Evolutionary conservation across 2,329 filamentous ascomycete species (phyloP).

Genomic region (Sphaerulina musiva): DNA sequence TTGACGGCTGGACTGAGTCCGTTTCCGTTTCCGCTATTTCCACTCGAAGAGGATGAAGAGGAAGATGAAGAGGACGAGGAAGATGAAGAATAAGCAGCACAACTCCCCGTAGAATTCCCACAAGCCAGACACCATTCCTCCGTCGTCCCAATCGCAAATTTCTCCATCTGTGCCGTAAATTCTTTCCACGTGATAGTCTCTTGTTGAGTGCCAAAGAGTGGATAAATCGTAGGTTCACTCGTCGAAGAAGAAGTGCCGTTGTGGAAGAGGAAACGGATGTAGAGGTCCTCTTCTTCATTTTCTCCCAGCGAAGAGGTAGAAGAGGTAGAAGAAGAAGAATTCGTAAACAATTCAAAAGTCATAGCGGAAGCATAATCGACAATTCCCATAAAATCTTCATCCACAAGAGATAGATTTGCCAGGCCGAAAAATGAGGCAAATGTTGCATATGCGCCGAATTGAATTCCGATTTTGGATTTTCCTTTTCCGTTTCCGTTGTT

Average conservation of each 20-base stretch:
- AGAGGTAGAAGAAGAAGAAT: conserved; percentile 33
- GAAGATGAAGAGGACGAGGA: conserved; percentile 1
- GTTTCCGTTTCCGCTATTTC: conserved; percentile 28
- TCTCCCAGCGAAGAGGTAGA: conserved; percentile 5
- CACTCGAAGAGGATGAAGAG: background rate
- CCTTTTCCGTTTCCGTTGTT: background rate
- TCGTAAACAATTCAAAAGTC: conserved; percentile 66
- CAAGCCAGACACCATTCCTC: conserved; percentile 68
- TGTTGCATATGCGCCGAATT: conserved; percentile 57
- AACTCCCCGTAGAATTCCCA: conserved; percentile 63
- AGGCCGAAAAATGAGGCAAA: conserved; percentile 59
- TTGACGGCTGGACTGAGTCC: conserved; percentile 65
- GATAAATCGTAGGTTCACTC: conserved; percentile 48
- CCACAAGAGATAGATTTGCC: conserved; percentile 44
- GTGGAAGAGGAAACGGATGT: conserved; percentile 57
- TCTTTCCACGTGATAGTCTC: conserved; percentile 59
- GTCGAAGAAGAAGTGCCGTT: conserved; percentile 46
- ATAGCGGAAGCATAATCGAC: conserved; percentile 80
- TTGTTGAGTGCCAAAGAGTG: conserved; percentile 53
- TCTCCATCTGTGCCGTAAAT: conserved; percentile 58
- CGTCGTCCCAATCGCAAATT: conserved; percentile 61
- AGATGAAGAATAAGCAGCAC: conserved; percentile 43
- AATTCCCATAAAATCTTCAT: conserved; percentile 63
- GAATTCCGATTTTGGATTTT: conserved; percentile 42
- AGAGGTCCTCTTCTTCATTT: conserved; percentile 41